A percentile compares a stretch with the other conserved stretches of the same genome.
Evolutionary conservation across 2,329 filamentous ascomycete species (phyloP).

Genomic region (Rachicladosporium sp.): DNA sequence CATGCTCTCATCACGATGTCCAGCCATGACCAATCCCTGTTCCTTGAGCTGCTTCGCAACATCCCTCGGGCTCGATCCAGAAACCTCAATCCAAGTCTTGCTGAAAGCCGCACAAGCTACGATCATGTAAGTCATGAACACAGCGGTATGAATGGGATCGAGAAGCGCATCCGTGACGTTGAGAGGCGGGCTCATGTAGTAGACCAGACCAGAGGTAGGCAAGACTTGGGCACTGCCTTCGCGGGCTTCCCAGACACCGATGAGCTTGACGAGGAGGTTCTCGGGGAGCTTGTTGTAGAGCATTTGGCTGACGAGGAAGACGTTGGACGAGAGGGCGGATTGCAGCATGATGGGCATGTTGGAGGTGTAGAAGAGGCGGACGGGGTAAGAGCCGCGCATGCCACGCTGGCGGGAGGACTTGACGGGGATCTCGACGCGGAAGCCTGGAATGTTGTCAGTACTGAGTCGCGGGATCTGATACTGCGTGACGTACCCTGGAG

Average conservation of each 20-base stretch:
- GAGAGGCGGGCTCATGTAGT: conserved; percentile 98
- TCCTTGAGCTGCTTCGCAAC: conserved; percentile 99
- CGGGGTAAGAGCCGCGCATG: conserved; percentile 93
- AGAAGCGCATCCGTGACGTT: conserved; percentile 96
- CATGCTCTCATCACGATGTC: conserved; percentile 99
- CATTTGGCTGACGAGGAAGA: conserved; percentile 99
- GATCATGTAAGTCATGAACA: conserved; percentile 97
- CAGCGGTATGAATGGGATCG: conserved; percentile 89
- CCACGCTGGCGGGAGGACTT: conserved; percentile 98
- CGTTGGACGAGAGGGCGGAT: conserved; percentile 94
- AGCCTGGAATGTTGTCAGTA: conserved; percentile 55
- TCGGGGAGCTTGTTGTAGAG: conserved; percentile 98
- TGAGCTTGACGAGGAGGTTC: conserved; percentile 92
- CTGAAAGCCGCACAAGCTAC: conserved; percentile 96
- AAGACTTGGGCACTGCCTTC: conserved; percentile 93
- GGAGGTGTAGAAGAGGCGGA: conserved; percentile 98
- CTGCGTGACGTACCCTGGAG: conserved; percentile 29
- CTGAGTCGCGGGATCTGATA: background rate
- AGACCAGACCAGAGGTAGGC: conserved; percentile 83
- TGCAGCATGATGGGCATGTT: conserved; percentile 99
- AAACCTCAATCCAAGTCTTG: conserved; percentile 99
- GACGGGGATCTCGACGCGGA: conserved; percentile 99
- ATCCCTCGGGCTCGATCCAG: conserved; percentile 90
- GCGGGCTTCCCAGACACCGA: conserved; percentile 96
- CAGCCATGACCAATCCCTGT: conserved; percentile 97